These are phyloP conservation scores for Sclerotinia sclerotiorum DNA, from an alignment of 2,329 filamentous ascomycete genomes.

Conservation along the genomic window DNA sequence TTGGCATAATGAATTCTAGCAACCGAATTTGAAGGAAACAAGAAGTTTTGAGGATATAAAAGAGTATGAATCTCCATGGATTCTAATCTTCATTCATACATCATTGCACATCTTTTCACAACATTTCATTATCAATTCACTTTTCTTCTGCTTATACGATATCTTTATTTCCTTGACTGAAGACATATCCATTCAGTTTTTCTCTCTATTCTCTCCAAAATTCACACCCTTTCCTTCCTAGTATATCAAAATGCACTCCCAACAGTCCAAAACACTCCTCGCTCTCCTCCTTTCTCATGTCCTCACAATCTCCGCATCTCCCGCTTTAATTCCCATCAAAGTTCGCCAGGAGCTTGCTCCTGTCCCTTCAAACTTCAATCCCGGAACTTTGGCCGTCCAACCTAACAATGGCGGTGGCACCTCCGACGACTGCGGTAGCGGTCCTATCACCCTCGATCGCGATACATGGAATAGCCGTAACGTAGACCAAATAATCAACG, in stretches of 20 bases:
- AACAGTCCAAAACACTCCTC: not conserved
- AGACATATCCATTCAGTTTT: not conserved
- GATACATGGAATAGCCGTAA: not conserved
- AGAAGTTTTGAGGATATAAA: not conserved
- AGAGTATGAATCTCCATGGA: not conserved
- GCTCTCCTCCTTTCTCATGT: not conserved
- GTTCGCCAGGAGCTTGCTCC: not conserved
- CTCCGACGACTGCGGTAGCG: not conserved
- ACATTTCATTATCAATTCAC: not conserved
- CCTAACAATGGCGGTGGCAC: not conserved
- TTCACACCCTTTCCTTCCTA: not conserved
- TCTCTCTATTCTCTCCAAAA: not conserved
- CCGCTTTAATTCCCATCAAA: not conserved
- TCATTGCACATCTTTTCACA: not conserved
- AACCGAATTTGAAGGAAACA: not conserved
- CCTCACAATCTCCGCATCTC: not conserved
- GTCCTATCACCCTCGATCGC: not conserved
- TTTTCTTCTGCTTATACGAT: too few relatives aligned
- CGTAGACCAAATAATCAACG: not conserved
- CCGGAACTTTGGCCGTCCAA: not conserved
- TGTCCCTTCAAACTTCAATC: not conserved
- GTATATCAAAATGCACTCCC: not conserved
- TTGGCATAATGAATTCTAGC: not conserved
- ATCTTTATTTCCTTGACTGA: not conserved
- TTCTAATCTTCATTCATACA: not conserved